Percentiles rank a stretch among this genome's conserved stretches.
Evolutionary conservation across 371 early-diverging fungal genomes (phyloP).

Genomic region (Rhizopus arrhizus): DNA sequence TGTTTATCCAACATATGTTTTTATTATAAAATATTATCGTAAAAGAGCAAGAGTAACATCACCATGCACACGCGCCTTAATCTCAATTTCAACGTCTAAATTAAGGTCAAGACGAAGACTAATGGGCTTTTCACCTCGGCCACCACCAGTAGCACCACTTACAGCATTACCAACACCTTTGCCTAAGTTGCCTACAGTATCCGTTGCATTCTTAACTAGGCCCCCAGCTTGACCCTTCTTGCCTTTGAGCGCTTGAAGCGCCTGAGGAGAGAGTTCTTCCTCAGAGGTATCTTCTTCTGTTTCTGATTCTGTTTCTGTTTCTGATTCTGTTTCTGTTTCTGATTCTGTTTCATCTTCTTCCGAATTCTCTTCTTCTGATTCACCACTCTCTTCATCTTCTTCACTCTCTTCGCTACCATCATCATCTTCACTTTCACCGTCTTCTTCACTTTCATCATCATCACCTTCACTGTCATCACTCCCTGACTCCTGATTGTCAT

Average conservation of each 20-base stretch:
- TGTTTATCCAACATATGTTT: not conserved
- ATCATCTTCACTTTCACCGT: slow-evolving; percentile 5
- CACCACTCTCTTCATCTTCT: not conserved
- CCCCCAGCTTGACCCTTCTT: slow-evolving; percentile 1
- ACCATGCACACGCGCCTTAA: slow-evolving; percentile 39
- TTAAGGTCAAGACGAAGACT: slow-evolving; percentile 41
- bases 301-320: slow-evolving; percentile 11
- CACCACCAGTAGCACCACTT: slow-evolving; percentile 18
- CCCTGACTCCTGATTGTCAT: no score
- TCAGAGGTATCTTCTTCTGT: slow-evolving; percentile 8
- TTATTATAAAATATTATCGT: slow-evolving; percentile 14
- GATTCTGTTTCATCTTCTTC: slow-evolving; percentile 15
- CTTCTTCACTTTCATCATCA: slow-evolving; percentile 2
- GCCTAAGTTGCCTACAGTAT: slow-evolving; percentile 20
- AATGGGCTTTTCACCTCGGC: slow-evolving; percentile 21
- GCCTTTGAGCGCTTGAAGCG: slow-evolving; percentile 10
- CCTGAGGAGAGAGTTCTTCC: slow-evolving; percentile 15
- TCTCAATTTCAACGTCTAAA: slow-evolving; percentile 37
- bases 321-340: slow-evolving; percentile 14
- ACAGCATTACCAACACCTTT: slow-evolving; percentile 16
- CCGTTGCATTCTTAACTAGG: slow-evolving; percentile 14
- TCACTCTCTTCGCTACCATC: slow-evolving; percentile 4
- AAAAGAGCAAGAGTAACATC: slow-evolving; percentile 40
- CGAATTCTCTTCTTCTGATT: slow-evolving; percentile 13
- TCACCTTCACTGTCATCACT: not conserved